phyloP scores from a whole-genome alignment of 192 early-diverging fungal species.

The Backusella mclennaniae region DNA sequence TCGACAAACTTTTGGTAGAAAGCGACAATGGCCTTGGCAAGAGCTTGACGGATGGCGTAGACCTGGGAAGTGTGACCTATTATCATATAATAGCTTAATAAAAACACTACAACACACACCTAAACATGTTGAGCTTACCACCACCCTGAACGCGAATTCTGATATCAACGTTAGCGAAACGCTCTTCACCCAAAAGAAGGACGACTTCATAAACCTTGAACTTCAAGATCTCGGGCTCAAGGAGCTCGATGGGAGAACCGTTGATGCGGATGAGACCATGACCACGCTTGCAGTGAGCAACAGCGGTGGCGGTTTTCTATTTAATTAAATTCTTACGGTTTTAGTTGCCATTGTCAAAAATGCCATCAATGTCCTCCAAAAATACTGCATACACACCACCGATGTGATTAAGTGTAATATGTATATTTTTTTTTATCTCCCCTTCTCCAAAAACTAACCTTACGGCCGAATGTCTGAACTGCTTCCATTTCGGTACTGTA shows the following conservation, averaged over 20 bases:
- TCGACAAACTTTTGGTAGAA: conserved; percentile 99
- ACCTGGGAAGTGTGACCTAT: conserved; percentile 89
- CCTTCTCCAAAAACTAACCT: conserved; percentile 45
- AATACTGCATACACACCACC: background rate
- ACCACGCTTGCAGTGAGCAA: conserved; percentile 98
- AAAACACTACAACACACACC: background rate
- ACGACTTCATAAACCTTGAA: conserved; percentile 99
- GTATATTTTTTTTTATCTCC: background rate
- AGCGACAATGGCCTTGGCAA: conserved; percentile 99
- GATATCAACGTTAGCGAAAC: conserved; percentile 96
- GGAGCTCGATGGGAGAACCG: conserved; percentile 92
- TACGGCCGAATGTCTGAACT: conserved; percentile 79
- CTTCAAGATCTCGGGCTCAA: conserved; percentile 95
- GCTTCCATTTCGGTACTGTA: conserved; percentile 48
- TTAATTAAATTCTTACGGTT: background rate
- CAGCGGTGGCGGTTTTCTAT: conserved; percentile 98
- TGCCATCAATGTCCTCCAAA: background rate
- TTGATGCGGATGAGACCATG: conserved; percentile 97
- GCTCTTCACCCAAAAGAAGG: conserved; percentile 93
- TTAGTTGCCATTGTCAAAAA: background rate
- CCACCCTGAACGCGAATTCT: conserved; percentile 96
- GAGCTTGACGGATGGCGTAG: conserved; percentile 98
- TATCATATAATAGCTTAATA: background rate
- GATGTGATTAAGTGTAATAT: background rate
- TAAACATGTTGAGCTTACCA: conserved; percentile 40